Base-by-base conservation (phyloP, 2,329 filamentous ascomycete genomes). In the Fusarium compactum region DNA sequence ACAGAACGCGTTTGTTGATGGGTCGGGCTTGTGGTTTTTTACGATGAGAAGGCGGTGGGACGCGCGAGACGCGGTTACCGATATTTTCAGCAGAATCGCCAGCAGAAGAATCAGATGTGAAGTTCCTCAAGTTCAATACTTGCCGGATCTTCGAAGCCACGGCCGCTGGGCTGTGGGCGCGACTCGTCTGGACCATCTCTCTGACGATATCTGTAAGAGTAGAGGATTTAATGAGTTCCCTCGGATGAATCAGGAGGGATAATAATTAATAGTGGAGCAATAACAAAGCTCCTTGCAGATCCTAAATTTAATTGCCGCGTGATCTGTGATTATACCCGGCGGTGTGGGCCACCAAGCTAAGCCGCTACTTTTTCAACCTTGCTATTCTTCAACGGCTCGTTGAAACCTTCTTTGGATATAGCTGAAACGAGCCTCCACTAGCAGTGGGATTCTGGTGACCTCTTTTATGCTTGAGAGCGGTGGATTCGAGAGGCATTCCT, bases 211-310 rank as follows among this genome's bases (percentile, higher is more conserved):
- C 38, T 16, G 25, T 14, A 24, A 44, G 11, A 44, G 15, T 14
- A 30, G 25, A 54, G 38, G 25, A 30, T 30, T 24, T 14, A 24
- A 25, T 24, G 25, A 41, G 34, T 24, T 54, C 25, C 15, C 14
- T 43, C n/a, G 51, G 51, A 30, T 22, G 15, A 15, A 30, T 6
- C 46, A 43, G n/a, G 51, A 43, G 51, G 15, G 24, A 53, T 53
- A 22, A 53, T 53, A 22, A 43, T 29, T 53, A 18, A 53, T 29
- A 53, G 51, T 54, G 51, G 38, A 54, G 20, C 15, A 30, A 54
- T 8, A 54, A 54, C 38, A 54, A 18, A 16, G 2, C 51, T 54
- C 38, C 38, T 38, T 54, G 25, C 51, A 44, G 38, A n/a, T 54
- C 18, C 10, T 14, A n/a, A 15, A 54, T 54, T 43, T 16, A 44